phyloP scores from a whole-genome alignment of 2,329 filamentous ascomycete species.

The Aureobasidium namibiae region DNA sequence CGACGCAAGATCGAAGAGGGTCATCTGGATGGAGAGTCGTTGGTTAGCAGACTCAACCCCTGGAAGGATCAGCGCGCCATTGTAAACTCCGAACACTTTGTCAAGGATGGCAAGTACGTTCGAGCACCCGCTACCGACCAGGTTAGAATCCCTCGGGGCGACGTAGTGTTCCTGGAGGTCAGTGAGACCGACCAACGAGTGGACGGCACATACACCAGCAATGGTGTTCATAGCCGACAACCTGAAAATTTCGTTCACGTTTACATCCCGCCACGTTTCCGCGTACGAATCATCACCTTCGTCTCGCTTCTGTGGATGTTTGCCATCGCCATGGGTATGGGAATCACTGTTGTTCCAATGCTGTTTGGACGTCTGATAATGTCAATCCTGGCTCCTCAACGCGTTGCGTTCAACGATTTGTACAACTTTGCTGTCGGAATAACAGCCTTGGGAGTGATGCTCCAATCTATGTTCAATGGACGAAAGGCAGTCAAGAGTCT shows the following conservation, averaged over 20 bases:
- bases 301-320: constrained; percentile 90
- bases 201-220: constrained; percentile 41
- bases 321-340: constrained; percentile 77
- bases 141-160: constrained; percentile 83
- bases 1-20: constrained; percentile 76
- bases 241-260: constrained; percentile 44
- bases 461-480: constrained; percentile 44
- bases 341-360: constrained; percentile 77
- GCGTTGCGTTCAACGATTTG: constrained; percentile 80
- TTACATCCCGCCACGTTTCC: constrained; percentile 79
- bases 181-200: constrained; percentile 56
- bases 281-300: constrained; percentile 70
- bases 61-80: constrained; percentile 23
- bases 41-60: constrained; percentile 6
- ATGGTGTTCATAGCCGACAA: constrained; percentile 26
- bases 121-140: constrained; percentile 92
- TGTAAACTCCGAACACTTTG: constrained; percentile 37
- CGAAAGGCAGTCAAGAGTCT: constrained; percentile 11
- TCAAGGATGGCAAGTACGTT: constrained; percentile 72
- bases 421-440: constrained; percentile 92
- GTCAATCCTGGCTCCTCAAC: constrained; percentile 59
- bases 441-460: constrained; percentile 63
- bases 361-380: constrained; percentile 77
- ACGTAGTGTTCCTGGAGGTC: constrained; percentile 71
- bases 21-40: constrained; percentile 37